Evolutionary conservation across 2,329 filamentous ascomycete genomes (phyloP).

Genomic region (Fusarium ambrosium): DNA sequence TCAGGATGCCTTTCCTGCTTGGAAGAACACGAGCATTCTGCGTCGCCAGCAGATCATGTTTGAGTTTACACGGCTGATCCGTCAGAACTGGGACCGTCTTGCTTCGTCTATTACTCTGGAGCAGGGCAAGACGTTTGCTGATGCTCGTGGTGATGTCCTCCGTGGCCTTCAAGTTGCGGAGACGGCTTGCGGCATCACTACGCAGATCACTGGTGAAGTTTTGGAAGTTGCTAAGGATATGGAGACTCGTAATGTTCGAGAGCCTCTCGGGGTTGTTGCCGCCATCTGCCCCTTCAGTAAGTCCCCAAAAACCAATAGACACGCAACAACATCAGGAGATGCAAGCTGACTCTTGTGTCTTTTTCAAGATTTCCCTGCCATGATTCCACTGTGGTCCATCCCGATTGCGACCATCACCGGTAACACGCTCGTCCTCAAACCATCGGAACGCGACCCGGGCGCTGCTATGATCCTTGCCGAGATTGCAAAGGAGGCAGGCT

Average conservation of each 20-base stretch:
- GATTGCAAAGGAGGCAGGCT: slow-evolving; percentile 79
- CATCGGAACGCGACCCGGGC: slow-evolving; percentile 82
- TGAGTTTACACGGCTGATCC: slow-evolving; percentile 77
- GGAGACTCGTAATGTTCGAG: slow-evolving; percentile 80
- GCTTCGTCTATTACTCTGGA: slow-evolving; percentile 81
- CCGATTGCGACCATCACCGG: slow-evolving; percentile 84
- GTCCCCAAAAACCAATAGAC: slow-evolving; percentile 40
- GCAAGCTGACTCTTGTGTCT: not conserved
- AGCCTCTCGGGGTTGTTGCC: slow-evolving; percentile 79
- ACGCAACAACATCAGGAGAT: not conserved
- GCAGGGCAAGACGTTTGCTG: slow-evolving; percentile 82
- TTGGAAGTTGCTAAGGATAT: slow-evolving; percentile 84
- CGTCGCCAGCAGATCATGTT: slow-evolving; percentile 82
- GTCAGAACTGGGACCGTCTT: slow-evolving; percentile 80
- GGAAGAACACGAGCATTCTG: slow-evolving; percentile 75
- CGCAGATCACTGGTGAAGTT: slow-evolving; percentile 78
- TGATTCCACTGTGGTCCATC: slow-evolving; percentile 87
- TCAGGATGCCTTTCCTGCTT: slow-evolving; percentile 75
- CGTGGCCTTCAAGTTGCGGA: slow-evolving; percentile 81
- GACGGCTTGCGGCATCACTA: slow-evolving; percentile 78
- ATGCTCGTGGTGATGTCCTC: slow-evolving; percentile 80
- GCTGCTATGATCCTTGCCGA: slow-evolving; percentile 85
- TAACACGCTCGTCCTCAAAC: slow-evolving; percentile 84
- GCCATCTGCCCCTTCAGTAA: slow-evolving; percentile 82
- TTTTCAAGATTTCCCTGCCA: slow-evolving; percentile 79